phyloP scores from a whole-genome alignment of 2,329 filamentous ascomycete genomes.

The Aspergillus versicolor region DNA sequence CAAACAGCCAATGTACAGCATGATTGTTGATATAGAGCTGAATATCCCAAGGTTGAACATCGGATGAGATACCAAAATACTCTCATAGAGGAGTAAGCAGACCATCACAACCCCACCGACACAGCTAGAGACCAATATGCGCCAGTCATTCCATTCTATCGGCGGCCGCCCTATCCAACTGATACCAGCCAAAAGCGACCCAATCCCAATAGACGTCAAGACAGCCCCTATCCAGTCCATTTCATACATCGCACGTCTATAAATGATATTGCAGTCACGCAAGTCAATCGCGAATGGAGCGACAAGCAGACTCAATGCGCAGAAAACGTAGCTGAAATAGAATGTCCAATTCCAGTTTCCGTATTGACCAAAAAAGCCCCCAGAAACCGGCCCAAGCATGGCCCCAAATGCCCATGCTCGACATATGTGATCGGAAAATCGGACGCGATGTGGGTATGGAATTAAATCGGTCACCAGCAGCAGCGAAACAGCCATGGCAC shows the following conservation, averaged over 20 bases:
- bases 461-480: constrained; percentile 46
- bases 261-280: constrained; percentile 22
- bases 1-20: constrained; percentile 43
- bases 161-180: constrained; percentile 42
- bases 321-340: constrained; percentile 35
- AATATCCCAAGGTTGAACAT: constrained; percentile 42
- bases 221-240: constrained; percentile 46
- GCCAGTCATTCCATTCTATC: constrained; percentile 40
- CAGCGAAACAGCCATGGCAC: constrained; percentile 43
- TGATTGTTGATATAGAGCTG: constrained; percentile 32
- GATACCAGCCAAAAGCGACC: constrained; percentile 42
- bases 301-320: constrained; percentile 26
- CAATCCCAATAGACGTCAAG: constrained; percentile 40
- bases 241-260: constrained; percentile 22
- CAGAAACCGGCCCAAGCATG: constrained; percentile 27
- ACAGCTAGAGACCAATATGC: constrained; percentile 41
- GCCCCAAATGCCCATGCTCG: constrained; percentile 33
- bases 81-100: constrained; percentile 38
- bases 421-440: constrained; percentile 34
- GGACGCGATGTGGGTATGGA: constrained; percentile 30
- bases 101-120: constrained; percentile 33
- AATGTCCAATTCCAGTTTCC: constrained; percentile 28
- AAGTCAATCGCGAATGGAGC: constrained; percentile 33
- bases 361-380: constrained; percentile 28
- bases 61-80: constrained; percentile 31